phyloP scores from a whole-genome alignment of 1,139 yeast species.

The Yamadazyma siamensis region DNA sequence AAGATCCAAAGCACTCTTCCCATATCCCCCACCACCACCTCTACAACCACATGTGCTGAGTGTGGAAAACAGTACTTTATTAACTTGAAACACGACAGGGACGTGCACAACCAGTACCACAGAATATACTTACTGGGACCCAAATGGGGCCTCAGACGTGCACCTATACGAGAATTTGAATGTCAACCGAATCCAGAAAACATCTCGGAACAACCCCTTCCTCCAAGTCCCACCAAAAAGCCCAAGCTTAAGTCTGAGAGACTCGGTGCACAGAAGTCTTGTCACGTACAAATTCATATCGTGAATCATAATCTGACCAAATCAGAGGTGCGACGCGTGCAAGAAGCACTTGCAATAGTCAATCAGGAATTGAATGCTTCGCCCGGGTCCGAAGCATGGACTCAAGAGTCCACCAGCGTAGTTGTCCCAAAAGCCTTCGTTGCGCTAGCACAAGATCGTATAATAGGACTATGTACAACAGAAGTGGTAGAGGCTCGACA shows the following conservation, averaged over 20 bases:
- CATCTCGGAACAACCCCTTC: slow-evolving; percentile 9
- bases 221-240: too few species aligned
- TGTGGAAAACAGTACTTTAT: slow-evolving; percentile 63
- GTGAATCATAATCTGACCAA: too few species aligned
- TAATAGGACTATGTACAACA: slow-evolving; percentile 53
- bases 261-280: too few species aligned
- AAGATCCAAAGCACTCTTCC: too few species aligned
- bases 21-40: too few species aligned
- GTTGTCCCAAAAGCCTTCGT: slow-evolving; percentile 47
- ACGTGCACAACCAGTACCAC: slow-evolving; percentile 50
- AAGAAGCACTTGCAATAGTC: slow-evolving; percentile 42
- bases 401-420: slow-evolving; percentile 12
- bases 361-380: slow-evolving; percentile 61
- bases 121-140: slow-evolving; percentile 45
- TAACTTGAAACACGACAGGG: slow-evolving; percentile 41
- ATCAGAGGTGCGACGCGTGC: slow-evolving; percentile 23
- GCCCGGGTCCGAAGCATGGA: slow-evolving; percentile 49
- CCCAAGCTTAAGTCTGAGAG: too few species aligned
- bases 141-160: slow-evolving; percentile 25
- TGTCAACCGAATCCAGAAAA: slow-evolving; percentile 6
- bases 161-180: neutral
- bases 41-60: too few species aligned
- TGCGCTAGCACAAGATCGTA: slow-evolving; percentile 33
- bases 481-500: slow-evolving; percentile 29
- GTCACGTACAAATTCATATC: too few species aligned